Base-by-base conservation (phyloP, 352 stramenopile genomes). In the Pythium monospermum region DNA sequence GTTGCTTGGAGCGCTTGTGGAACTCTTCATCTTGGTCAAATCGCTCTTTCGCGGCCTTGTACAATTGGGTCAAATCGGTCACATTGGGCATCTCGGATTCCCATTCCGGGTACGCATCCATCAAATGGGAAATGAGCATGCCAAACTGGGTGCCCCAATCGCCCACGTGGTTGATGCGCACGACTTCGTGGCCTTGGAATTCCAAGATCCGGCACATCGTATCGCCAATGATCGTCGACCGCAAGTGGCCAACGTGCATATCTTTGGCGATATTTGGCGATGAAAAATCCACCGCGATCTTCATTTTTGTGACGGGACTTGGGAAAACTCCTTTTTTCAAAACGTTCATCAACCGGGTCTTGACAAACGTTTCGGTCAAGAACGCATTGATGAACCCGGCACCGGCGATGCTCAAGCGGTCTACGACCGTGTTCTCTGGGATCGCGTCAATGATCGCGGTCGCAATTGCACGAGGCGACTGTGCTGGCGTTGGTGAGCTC, bases 61-160 rank as follows among this genome's bases (percentile, higher is more conserved):
- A 90, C 40, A 90, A 62, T 64, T 83, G 69, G 18, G 96, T 99
- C 45, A 99, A 75, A 70, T 99, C 96, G 19, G 78, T 93, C 66
- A 99, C 98, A 62, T 98, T 96, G 15, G 95, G 94, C 59, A 96
- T 68, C 86, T 93, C 63, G 39, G 78, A 63, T 61, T 96, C 76
- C 83, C 75, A 98, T 74, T 71, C 96, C 66, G 51, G 97, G 73
- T 98, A 98, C 57, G 95, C 94, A 62, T 99, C 96, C 49, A 97
- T 97, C 41, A 99, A 79, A 71, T 99, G 97, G 65, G 97, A 95
- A 71, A 99, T 99, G 12, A 99, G 83, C 97, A 99, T 99, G 37
- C 97, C 97, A 63, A 99, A 99, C 71, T 99, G 97, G 13, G 83
- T 91, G 32, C 83, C 83, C 83, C 80, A 91, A 64, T 94, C 83